phyloP scores from a whole-genome alignment of 208 protist genomes.

The Leptomonas seymouri region DNA sequence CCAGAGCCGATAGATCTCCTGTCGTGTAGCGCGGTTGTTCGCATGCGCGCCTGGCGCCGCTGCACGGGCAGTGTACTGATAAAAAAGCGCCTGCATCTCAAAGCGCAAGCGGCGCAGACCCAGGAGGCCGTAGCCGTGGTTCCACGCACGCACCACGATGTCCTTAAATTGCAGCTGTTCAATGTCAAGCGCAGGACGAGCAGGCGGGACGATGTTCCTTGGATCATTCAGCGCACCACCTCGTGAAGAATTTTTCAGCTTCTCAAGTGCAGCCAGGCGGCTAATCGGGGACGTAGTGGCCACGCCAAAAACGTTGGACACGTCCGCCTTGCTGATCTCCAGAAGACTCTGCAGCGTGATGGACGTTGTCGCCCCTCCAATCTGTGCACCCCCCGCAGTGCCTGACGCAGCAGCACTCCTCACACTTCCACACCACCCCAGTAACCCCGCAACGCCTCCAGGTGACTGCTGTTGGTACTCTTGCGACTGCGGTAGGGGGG shows the following conservation, averaged over 20 bases:
- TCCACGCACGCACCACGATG: constrained; percentile 48
- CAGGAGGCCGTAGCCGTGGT: constrained; percentile 36
- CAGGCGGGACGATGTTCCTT: neutral
- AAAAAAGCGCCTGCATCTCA: constrained; percentile 61
- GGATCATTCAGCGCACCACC: neutral
- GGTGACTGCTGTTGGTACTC: too few species aligned
- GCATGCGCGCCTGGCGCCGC: neutral
- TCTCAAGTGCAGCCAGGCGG: constrained; percentile 29
- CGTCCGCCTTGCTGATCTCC: constrained; percentile 6
- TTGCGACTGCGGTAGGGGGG: too few species aligned
- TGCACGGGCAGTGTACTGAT: constrained; percentile 6
- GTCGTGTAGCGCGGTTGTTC: neutral
- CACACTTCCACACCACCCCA: neutral
- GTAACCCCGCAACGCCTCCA: neutral
- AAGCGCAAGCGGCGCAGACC: constrained; percentile 63
- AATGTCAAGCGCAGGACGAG: constrained; percentile 19
- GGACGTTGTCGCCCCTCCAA: constrained; percentile 29
- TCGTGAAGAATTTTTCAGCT: constrained; percentile 13
- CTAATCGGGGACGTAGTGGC: constrained; percentile 26
- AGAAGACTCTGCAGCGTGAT: constrained; percentile 29
- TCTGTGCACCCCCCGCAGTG: neutral
- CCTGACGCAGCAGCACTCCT: neutral
- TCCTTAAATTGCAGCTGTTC: constrained; percentile 33
- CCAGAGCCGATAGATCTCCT: constrained; percentile 20
- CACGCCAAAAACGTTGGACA: constrained; percentile 28